Evolutionary conservation across 441 rosid genomes (phyloP), one percentile per base, ranked within the genome.

Genomic region (Mallotus repandus): DNA sequence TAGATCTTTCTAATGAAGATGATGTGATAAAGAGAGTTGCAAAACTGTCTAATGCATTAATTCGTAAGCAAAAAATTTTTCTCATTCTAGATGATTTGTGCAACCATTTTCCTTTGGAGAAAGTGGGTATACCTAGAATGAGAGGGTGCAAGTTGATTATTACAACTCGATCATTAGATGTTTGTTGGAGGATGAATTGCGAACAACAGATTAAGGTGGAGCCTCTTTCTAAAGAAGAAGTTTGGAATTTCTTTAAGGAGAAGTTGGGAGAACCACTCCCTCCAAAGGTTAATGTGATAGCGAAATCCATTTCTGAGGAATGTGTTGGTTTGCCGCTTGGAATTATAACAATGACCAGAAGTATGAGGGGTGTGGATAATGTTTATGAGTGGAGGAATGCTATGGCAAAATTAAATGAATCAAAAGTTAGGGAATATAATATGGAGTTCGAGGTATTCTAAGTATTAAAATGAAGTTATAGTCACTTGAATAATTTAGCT

Each of bases 41-140:
- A 29, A 58, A 2, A 45, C 19, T 66, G 11, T 43, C 38, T 2
- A 22, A 45, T 22, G 58, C 58, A 52, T 59, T 64, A 35, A n/a
- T 5, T 9, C 2, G 16, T 35, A 48, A n/a, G 15, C 21, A 43
- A 25, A 58, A 15, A 6, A 48, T 4, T 58, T 63, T 73, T 25
- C 21, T 79, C 25, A 46, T 79, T 45, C 25, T 79, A 3, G 76
- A 75, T 19, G 70, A 79, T 56, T 9, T 75, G 48, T 72, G 72
- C 73, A 4, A 56, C 2, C 7, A 0, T 16, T 18, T 75, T 41
- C 0, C 45, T 19, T 21, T 73, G 0, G 55, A 72, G 5, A 61
- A 73, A 0, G 74, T 81, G n/a, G 81, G 81, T 21, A 72, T 76
- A 21, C 78, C 74, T 29, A 13, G 78, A 10, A 4, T 25, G 29